These are phyloP conservation scores for Calvatia gigantea DNA, from an alignment of 768 basidiomycete genomes.

Conservation along the genomic window DNA sequence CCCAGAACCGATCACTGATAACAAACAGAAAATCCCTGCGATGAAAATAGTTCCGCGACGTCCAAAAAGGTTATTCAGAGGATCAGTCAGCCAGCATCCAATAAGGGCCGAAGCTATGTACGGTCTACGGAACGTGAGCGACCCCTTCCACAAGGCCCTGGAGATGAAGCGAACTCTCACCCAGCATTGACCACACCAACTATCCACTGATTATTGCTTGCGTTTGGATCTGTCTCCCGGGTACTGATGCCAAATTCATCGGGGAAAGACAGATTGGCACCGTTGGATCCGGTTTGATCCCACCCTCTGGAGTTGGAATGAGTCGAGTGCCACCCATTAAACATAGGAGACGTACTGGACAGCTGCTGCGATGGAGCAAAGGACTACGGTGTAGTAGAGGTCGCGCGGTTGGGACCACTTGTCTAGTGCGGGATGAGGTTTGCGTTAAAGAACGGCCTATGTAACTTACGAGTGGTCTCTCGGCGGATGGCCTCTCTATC, in stretches of 20 bases:
- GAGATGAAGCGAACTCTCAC: conserved; percentile 19
- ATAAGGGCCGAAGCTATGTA: conserved; percentile 38
- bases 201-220: conserved; percentile 54
- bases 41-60: conserved; percentile 56
- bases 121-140: conserved; percentile 16
- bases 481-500: conserved; percentile 31
- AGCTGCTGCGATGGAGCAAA: conserved; percentile 68
- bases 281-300: conserved; percentile 59
- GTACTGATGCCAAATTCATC: conserved; percentile 38
- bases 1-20: conserved; percentile 41
- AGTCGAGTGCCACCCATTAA: neutral
- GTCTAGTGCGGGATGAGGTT: conserved; percentile 20
- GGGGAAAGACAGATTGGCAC: conserved; percentile 55
- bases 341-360: conserved; percentile 47
- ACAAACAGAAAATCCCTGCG: conserved; percentile 46
- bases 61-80: conserved; percentile 55
- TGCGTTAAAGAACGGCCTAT: neutral
- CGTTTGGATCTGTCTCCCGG: conserved; percentile 23
- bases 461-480: conserved; percentile 32
- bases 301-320: conserved; percentile 22
- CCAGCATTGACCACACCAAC: conserved; percentile 69
- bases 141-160: neutral
- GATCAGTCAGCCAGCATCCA: conserved; percentile 41
- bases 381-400: conserved; percentile 33
- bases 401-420: conserved; percentile 40